phyloP scores from a whole-genome alignment of 768 basidiomycete genomes.

The Lentinula sp. region DNA sequence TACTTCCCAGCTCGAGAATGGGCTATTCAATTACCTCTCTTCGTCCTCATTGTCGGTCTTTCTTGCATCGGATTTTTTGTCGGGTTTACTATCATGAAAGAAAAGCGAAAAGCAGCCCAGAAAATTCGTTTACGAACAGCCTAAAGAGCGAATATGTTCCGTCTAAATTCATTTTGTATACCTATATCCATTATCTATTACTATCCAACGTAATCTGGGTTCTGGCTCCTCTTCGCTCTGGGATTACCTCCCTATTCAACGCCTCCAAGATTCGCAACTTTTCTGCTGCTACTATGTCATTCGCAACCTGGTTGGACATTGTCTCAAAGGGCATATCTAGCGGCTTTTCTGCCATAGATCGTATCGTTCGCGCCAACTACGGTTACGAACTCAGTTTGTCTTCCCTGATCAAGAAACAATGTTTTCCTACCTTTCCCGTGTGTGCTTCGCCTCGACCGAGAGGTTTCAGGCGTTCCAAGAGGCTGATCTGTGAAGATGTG shows the following conservation, averaged over 20 bases:
- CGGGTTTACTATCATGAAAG: constrained; percentile 68
- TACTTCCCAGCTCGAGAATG: constrained; percentile 90
- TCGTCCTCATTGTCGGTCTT: constrained; percentile 76
- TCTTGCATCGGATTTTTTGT: constrained; percentile 77
- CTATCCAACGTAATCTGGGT: background rate
- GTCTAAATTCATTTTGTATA: background rate
- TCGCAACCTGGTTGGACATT: constrained; percentile 53
- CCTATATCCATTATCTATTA: constrained; percentile 1
- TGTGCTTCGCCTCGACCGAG: constrained; percentile 40
- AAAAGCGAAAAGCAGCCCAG: constrained; percentile 62
- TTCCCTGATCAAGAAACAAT: no score
- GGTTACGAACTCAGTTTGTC: background rate
- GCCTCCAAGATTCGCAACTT: constrained; percentile 52
- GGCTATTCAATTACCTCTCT: constrained; percentile 83
- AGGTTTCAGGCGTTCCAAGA: constrained; percentile 44
- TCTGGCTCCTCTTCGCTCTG: constrained; percentile 1
- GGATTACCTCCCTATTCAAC: constrained; percentile 11
- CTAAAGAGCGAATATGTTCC: constrained; percentile 23
- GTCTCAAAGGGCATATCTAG: constrained; percentile 35
- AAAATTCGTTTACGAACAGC: constrained; percentile 60
- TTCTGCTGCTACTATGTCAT: constrained; percentile 64
- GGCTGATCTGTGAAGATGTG: constrained; percentile 40
- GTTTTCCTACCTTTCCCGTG: constrained; percentile 39
- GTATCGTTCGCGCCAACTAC: constrained; percentile 54
- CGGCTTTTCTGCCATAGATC: constrained; percentile 45